These are phyloP conservation scores for Monascus ruber DNA, from an alignment of 2,329 filamentous ascomycete species.

Conservation along the genomic window DNA sequence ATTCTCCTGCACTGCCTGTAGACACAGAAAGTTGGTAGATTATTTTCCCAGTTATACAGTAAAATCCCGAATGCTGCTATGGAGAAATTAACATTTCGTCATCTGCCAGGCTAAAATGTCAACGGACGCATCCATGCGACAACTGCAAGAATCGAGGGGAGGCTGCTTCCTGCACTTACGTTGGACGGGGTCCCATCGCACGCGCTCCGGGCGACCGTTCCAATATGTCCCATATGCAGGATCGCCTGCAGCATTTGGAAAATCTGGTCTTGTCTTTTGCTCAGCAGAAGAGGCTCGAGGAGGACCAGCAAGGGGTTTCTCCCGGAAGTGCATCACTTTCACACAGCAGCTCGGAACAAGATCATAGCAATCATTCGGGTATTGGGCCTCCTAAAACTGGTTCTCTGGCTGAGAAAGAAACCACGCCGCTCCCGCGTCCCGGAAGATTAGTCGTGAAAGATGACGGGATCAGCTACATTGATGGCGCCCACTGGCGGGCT, in stretches of 20 bases:
- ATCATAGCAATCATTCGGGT: slow-evolving; percentile 1
- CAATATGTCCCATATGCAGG: slow-evolving; percentile 20
- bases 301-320: slow-evolving; percentile 3
- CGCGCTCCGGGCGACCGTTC: slow-evolving; percentile 15
- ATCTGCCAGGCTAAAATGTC: slow-evolving; percentile 21
- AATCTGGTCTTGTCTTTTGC: slow-evolving; percentile 25
- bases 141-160: slow-evolving; percentile 25
- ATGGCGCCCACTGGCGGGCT: slow-evolving; percentile 25
- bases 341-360: background rate
- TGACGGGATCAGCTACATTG: slow-evolving; percentile 23
- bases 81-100: background rate
- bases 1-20: slow-evolving; percentile 27
- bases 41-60: background rate
- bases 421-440: slow-evolving; percentile 10
- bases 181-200: slow-evolving; percentile 23
- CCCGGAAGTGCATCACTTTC: background rate
- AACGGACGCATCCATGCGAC: slow-evolving; percentile 23
- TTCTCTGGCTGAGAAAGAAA: slow-evolving; percentile 5
- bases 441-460: slow-evolving; percentile 21
- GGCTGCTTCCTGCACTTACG: slow-evolving; percentile 19
- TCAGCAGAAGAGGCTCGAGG: slow-evolving; percentile 14
- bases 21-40: slow-evolving; percentile 21
- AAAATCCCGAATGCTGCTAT: background rate
- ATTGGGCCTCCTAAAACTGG: slow-evolving; percentile 5
- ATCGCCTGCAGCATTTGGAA: slow-evolving; percentile 25